A percentile compares a stretch with the other conserved stretches of the same genome.
phyloP scores from a whole-genome alignment of 345 rosid species.

The Eucalyptus victrix region DNA sequence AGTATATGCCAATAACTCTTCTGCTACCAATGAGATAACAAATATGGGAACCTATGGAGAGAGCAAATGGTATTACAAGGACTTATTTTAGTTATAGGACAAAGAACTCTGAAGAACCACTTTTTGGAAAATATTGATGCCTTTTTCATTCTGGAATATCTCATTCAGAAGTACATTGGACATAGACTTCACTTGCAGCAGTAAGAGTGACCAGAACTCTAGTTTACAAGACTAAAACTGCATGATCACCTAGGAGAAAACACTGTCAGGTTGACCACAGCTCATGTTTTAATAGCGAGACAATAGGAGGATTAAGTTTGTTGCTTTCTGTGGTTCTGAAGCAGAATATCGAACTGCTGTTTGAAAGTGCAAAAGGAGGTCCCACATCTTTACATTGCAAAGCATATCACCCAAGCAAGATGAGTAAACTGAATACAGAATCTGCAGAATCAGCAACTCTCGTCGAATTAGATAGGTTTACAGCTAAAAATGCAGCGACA shows the following conservation, averaged over 20 bases:
- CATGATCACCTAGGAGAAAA: not conserved
- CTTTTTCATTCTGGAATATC: not conserved
- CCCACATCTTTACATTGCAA: not conserved
- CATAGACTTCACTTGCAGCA: not conserved
- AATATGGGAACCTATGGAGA: constrained; percentile 62
- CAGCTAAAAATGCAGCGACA: not conserved
- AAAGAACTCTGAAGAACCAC: not conserved
- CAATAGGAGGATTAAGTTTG: not conserved
- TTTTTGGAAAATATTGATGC: not conserved
- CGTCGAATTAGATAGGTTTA: not conserved
- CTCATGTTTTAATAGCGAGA: not conserved
- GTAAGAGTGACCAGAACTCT: not conserved
- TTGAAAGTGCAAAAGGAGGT: not conserved
- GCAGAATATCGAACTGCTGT: not conserved
- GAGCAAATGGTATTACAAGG: not conserved
- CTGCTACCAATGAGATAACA: constrained; percentile 66
- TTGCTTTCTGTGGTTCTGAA: not conserved
- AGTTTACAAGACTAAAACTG: not conserved
- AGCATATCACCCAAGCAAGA: not conserved
- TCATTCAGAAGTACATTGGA: not conserved
- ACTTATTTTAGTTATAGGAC: not conserved
- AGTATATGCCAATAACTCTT: constrained; percentile 66
- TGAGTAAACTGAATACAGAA: not conserved
- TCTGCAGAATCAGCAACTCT: not conserved
- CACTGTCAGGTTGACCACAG: not conserved